Percentiles rank a stretch among this genome's conserved stretches.
Evolutionary conservation across 2,329 filamentous ascomycete genomes (phyloP).

Genomic region (Apiospora aurea): DNA sequence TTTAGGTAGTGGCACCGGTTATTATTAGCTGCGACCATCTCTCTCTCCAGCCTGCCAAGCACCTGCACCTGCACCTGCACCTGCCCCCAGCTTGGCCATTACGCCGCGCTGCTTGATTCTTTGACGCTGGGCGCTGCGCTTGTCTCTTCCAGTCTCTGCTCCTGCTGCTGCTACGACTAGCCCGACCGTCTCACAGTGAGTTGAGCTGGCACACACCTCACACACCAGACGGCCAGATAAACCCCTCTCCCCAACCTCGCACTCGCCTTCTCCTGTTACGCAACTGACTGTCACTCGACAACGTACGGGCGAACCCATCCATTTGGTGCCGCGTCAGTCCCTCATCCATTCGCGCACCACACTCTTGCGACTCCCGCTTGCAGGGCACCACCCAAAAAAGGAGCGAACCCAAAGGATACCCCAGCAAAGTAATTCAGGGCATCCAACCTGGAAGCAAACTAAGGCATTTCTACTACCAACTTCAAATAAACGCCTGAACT

Average conservation of each 20-base stretch:
- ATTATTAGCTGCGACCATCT: constrained; percentile 6
- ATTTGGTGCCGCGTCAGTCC: constrained; percentile 18
- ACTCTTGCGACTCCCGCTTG: constrained; percentile 11
- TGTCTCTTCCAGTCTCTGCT: too few species aligned
- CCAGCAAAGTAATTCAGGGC: background rate
- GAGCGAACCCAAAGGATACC: constrained; percentile 5
- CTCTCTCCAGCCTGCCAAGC: background rate
- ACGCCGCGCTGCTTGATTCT: background rate
- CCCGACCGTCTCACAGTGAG: background rate
- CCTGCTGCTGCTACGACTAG: background rate
- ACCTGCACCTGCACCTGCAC: too few species aligned
- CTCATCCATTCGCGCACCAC: constrained; percentile 10
- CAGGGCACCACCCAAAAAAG: constrained; percentile 10
- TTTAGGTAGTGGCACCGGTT: constrained; percentile 15
- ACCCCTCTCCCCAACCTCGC: constrained; percentile 19
- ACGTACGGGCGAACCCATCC: constrained; percentile 19
- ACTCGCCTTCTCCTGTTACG: background rate
- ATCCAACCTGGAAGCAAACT: background rate
- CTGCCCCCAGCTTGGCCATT: background rate
- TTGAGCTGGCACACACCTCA: background rate
- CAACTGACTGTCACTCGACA: constrained; percentile 18
- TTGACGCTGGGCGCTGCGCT: background rate
- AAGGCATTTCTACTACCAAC: background rate
- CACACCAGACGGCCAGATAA: constrained; percentile 4
- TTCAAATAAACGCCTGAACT: background rate